Conservation (phyloP, 352 stramenopile genomes). For the Phytophthora foliorum region DNA sequence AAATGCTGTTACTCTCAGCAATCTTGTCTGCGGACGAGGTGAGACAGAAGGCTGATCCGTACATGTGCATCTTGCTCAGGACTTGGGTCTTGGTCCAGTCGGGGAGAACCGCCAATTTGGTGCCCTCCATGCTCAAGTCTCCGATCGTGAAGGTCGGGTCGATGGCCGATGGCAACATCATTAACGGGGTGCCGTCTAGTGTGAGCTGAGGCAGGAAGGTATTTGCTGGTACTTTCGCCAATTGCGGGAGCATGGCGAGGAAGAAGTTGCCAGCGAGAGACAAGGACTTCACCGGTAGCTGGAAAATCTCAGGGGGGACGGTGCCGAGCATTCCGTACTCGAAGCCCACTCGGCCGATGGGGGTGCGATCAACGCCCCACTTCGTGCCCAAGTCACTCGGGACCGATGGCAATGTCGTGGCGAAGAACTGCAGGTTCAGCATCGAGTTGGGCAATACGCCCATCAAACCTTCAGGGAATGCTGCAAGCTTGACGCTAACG, state of each 20-base stretch:
- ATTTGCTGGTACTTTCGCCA: constrained; percentile 12
- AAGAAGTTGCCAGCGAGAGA: constrained; percentile 33
- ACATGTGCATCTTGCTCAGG: constrained; percentile 28
- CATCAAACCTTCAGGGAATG: constrained; percentile 30
- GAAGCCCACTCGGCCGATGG: constrained; percentile 29
- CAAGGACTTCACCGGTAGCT: constrained; percentile 25
- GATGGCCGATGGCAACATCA: constrained; percentile 15
- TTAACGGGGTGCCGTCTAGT: constrained; percentile 29
- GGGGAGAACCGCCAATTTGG: constrained; percentile 18
- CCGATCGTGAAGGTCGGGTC: constrained; percentile 33
- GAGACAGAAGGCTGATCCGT: constrained; percentile 27
- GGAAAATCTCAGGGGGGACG: constrained; percentile 28
- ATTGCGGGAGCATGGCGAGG: constrained; percentile 16
- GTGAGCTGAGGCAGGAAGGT: constrained; percentile 27
- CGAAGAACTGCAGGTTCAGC: constrained; percentile 35
- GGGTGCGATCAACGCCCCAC: constrained; percentile 22
- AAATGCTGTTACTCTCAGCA: constrained; percentile 22
- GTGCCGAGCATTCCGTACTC: constrained; percentile 30
- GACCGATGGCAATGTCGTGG: constrained; percentile 17
- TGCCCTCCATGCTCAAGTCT: constrained; percentile 32
- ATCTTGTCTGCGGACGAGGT: constrained; percentile 10
- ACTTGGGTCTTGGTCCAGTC: constrained; percentile 33
- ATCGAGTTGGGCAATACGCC: constrained; percentile 14
- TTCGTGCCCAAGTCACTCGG: constrained; percentile 26
- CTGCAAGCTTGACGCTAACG: constrained; percentile 20